Base-by-base conservation (phyloP, 1,284 basidiomycete species). In the Ceratobasidium theobromae region DNA sequence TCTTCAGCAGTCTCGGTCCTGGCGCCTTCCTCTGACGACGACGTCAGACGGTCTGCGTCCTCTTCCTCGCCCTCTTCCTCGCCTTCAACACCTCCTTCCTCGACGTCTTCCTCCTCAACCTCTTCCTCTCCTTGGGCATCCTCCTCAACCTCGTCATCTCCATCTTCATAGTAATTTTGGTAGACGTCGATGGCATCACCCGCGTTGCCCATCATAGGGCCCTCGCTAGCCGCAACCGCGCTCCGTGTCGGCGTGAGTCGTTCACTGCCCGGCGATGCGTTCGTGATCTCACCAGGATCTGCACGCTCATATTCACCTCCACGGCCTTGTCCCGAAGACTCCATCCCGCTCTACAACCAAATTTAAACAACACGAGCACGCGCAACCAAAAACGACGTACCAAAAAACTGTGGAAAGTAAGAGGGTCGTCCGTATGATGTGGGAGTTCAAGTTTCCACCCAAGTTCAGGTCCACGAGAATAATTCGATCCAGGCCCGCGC, bases 1-100 rank as follows among this genome's bases (percentile, higher is more conserved):
- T 60, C 57, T 16, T 60, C 57, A 16, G 18, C 57, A 2, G 58
- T 49, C 23, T 46, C 58, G 32, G 58, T 52, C 35, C 35, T 52
- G 25, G 33, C 57, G 3, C 33, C 48, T n/a, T 64, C 58, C 23
- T 64, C 58, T 9, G 35, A 30, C 18, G 41, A 51, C 33, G 58
- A 64, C 23, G 58, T 64, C 3, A 64, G 28, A 14, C 58, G 9
- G 6, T 6, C 6, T 38, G 8, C 43, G 16, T 32, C 43, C n/a
- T 60, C 57, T 8, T 27, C 35, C 5, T 18, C 27, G 18, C 28
- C 23, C 18, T 38, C 4, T 28, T 33, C 33, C n/a, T 30, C 18
- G 16, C 27, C 38, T 38, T 43, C 53, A 3, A 16, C 23, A 1
- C 16, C 40, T 3, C 33, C 58, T 27, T 38, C 48, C 23, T 64